phyloP scores from a whole-genome alignment of 2,329 filamentous ascomycete genomes.

The Fusarium sp. region DNA sequence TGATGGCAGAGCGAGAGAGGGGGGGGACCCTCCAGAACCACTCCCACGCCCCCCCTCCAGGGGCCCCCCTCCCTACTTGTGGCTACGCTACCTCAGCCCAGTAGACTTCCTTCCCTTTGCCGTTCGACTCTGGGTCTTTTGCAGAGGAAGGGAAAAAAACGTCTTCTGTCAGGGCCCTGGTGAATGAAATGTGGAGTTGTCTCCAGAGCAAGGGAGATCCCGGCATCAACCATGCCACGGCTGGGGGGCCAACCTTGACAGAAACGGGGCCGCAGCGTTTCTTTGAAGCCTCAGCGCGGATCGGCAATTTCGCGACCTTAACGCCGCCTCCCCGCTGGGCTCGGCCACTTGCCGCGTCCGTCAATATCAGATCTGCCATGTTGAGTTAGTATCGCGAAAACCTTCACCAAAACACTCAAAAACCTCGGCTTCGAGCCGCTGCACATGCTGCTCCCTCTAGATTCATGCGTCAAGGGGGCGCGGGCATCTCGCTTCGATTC shows the following conservation, averaged over 20 bases:
- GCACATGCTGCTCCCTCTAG: neutral
- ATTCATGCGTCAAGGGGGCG: neutral
- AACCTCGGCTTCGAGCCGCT: neutral
- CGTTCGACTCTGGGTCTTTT: too few relatives aligned
- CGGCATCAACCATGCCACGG: conserved; percentile 18
- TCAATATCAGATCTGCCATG: neutral
- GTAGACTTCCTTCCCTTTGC: too few relatives aligned
- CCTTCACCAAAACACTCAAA: neutral
- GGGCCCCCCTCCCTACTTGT: neutral
- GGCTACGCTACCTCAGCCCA: conserved; percentile 31
- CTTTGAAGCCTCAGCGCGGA: conserved; percentile 22
- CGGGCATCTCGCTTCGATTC: conserved; percentile 4
- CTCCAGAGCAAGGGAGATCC: conserved; percentile 16
- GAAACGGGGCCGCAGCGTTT: conserved; percentile 16
- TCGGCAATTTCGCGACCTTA: conserved; percentile 32
- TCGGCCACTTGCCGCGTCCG: neutral
- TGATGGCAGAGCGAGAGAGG: conserved; percentile 22
- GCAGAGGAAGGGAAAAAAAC: too few relatives aligned
- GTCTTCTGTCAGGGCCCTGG: conserved; percentile 20
- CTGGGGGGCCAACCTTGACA: conserved; percentile 14
- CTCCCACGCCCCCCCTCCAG: neutral
- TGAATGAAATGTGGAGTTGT: conserved; percentile 10
- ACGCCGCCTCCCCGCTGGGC: conserved; percentile 26
- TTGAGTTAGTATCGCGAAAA: neutral
- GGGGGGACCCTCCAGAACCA: neutral